Conservation (phyloP, 805 yeast genomes). For the Candida sphagnicola region DNA sequence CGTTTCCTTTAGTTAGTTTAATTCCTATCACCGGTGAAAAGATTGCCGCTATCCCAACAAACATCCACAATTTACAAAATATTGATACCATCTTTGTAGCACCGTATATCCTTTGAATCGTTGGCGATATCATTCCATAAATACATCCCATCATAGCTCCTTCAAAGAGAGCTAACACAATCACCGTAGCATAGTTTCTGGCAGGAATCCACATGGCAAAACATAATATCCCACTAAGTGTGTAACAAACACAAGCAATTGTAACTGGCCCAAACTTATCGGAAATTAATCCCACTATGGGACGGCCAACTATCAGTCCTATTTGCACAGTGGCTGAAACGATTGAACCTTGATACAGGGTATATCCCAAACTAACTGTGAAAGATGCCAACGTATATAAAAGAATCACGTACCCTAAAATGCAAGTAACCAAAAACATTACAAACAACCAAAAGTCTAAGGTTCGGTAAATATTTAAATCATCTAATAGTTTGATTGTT, state of each 20-base stretch:
- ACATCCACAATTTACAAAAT: constrained; percentile 50
- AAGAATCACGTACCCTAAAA: constrained; percentile 59
- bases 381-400: constrained; percentile 58
- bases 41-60: constrained; percentile 47
- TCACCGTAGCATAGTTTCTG: constrained; percentile 51
- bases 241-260: constrained; percentile 25
- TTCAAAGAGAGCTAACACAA: constrained; percentile 46
- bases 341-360: constrained; percentile 50
- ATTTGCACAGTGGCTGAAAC: constrained; percentile 59
- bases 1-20: constrained; percentile 35
- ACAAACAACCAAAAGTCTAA: constrained; percentile 41
- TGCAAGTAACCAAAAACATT: constrained; percentile 42
- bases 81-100: constrained; percentile 46
- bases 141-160: constrained; percentile 62
- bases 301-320: constrained; percentile 56
- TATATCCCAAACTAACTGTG: constrained; percentile 57
- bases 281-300: constrained; percentile 47
- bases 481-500: constrained; percentile 24
- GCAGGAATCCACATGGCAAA: constrained; percentile 47
- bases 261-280: constrained; percentile 54
- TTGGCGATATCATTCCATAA: constrained; percentile 53
- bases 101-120: constrained; percentile 52
- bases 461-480: constrained; percentile 31
- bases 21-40: constrained; percentile 61
- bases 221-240: constrained; percentile 22